Evolutionary conservation across 495 filamentous ascomycete genomes (phyloP).

Genomic region (Letharia lupina): DNA sequence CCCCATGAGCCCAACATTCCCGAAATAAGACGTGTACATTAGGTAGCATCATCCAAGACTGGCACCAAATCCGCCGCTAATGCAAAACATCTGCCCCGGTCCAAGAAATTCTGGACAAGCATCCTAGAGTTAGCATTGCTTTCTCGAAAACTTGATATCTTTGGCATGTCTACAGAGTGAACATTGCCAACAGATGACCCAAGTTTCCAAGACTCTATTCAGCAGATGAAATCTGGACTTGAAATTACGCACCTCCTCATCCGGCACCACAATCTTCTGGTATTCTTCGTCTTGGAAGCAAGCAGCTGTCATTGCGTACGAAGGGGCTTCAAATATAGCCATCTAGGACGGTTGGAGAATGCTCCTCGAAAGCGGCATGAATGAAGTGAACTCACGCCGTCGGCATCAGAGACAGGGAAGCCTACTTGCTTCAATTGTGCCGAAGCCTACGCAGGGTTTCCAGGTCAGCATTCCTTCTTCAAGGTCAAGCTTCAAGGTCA

Average conservation of each 20-base stretch:
- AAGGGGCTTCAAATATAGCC: constrained; percentile 18
- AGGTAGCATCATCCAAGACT: constrained; percentile 7
- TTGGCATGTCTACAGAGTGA: neutral
- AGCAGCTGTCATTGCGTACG: constrained; percentile 10
- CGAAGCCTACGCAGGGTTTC: neutral
- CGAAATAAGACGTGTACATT: constrained; percentile 12
- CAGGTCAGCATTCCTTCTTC: neutral
- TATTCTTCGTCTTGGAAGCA: constrained; percentile 16
- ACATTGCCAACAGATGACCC: neutral
- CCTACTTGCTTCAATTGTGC: constrained; percentile 2
- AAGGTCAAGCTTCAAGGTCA: neutral
- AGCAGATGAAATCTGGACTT: neutral
- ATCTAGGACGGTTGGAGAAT: constrained; percentile 1
- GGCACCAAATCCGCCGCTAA: constrained; percentile 6
- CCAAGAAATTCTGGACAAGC: constrained; percentile 6
- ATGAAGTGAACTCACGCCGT: neutral
- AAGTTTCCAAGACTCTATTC: neutral
- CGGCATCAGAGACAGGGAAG: constrained; percentile 4
- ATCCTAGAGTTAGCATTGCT: neutral
- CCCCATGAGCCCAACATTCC: constrained; percentile 14
- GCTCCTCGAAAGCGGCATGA: neutral
- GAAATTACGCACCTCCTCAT: constrained; percentile 8
- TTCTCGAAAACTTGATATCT: neutral
- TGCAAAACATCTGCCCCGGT: neutral
- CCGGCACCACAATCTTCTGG: neutral